Percentiles rank a stretch among this genome's conserved stretches.
Conservation (phyloP, 176 grass and related monocot genomes). For the Lolium perenne region DNA sequence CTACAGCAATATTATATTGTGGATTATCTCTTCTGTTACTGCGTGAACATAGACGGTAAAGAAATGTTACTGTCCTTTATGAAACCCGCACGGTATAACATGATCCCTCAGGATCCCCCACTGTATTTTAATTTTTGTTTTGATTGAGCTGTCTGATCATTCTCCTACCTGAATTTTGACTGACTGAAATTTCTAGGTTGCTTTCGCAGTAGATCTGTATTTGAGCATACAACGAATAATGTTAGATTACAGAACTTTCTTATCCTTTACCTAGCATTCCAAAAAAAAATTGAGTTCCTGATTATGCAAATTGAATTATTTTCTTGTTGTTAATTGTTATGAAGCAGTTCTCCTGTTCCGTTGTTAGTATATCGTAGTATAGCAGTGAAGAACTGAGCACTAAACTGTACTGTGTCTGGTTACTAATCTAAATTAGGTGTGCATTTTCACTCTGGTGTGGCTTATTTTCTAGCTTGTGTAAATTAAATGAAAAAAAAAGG, state of each 20-base stretch:
- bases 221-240: background rate
- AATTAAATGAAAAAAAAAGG: background rate
- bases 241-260: background rate
- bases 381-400: background rate
- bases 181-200: background rate
- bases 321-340: background rate
- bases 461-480: background rate
- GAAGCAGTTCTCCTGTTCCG: background rate
- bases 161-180: slow-evolving; percentile 11
- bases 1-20: background rate
- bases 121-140: background rate
- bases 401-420: background rate
- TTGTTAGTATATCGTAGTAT: background rate
- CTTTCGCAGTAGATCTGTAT: background rate
- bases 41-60: background rate
- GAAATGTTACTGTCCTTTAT: background rate
- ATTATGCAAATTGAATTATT: slow-evolving; percentile 16
- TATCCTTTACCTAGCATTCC: background rate
- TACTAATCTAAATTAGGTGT: background rate
- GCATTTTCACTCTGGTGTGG: background rate
- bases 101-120: background rate
- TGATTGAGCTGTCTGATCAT: background rate
- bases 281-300: background rate
- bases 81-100: background rate
- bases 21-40: background rate